phyloP scores from a whole-genome alignment of 2,329 filamentous ascomycete genomes.

The Cladosporium sp. region DNA sequence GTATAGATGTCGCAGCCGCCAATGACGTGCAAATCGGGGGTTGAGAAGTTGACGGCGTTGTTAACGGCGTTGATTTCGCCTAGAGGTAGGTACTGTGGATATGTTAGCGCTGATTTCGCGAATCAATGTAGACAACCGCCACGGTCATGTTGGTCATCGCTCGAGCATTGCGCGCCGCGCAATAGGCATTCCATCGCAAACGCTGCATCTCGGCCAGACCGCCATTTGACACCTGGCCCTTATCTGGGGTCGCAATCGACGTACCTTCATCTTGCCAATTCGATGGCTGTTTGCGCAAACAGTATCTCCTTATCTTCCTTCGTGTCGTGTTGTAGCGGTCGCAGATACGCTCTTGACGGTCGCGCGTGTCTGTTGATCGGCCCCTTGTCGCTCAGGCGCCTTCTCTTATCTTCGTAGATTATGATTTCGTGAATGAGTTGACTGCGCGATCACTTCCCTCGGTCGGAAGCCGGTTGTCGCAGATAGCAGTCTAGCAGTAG shows the following conservation, averaged over 20 bases:
- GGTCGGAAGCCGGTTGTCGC: constrained; percentile 37
- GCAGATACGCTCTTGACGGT: background rate
- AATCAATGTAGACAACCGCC: background rate
- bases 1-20: constrained; percentile 97
- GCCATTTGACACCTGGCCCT: background rate
- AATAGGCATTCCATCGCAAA: background rate
- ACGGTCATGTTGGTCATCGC: background rate
- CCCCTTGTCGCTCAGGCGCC: background rate
- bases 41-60: constrained; percentile 92
- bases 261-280: constrained; percentile 33
- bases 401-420: background rate
- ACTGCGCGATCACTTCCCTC: constrained; percentile 33
- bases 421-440: constrained; percentile 6
- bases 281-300: constrained; percentile 16
- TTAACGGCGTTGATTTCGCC: constrained; percentile 90
- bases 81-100: constrained; percentile 78
- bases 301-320: constrained; percentile 4
- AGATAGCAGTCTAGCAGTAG: constrained; percentile 19
- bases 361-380: constrained; percentile 12
- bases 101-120: background rate
- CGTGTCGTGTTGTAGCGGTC: background rate
- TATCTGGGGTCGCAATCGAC: constrained; percentile 14
- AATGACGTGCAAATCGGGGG: constrained; percentile 85
- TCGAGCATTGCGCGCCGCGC: background rate
- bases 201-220: constrained; percentile 18